Base-by-base conservation (phyloP, 768 basidiomycete species). In the Harrya chromipes region DNA sequence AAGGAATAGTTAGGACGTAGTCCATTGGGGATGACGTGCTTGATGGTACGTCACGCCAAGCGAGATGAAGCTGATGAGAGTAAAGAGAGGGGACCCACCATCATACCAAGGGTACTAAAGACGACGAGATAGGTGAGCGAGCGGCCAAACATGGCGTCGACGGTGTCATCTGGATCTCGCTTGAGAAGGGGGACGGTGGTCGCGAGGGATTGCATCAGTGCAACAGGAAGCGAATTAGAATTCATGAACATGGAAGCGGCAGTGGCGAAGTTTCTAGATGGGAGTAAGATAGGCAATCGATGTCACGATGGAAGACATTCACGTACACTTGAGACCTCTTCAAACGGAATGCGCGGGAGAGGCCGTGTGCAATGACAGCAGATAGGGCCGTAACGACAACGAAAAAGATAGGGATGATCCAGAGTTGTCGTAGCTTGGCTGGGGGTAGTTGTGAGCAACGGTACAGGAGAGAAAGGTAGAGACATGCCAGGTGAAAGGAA, bases 81-180 rank as follows among this genome's bases (percentile, higher is more conserved):
- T 29, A 26, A 20, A n/a, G 37, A 29, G 46, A 11, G 27, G 23
- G 17, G 26, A 77, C 86, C 58, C 61, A 93, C 90, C 61, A 97
- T 83, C 93, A 95, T 95, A 38, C 97, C 97, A 27, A 98, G 77
- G 0, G 94, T 97, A 50, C 90, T 93, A 66, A 94, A 94, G 19
- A 97, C 75, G 7, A 97, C 90, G 39, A 95, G 79, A 62, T 95
- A 94, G 0, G 87, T 88, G 48, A 95, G 72, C 0, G 90, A 92
- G 8, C 97, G 80, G 26, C 94, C 94, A 26, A 97, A 78, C 90
- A 95, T 97, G 20, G 85, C 83, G 56, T 94, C 79, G 56, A 82
- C 77, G 61, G 82, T 88, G 64, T 98, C 94, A 47, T 89, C 81
- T 4, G 72, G 54, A 9, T 77, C 85, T 91, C 93, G 93, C 60